Percentiles rank a stretch among this genome's conserved stretches.
These are phyloP conservation scores for Colletotrichum sp. DNA, from an alignment of 2,329 filamentous ascomycete species.

Conservation along the genomic window DNA sequence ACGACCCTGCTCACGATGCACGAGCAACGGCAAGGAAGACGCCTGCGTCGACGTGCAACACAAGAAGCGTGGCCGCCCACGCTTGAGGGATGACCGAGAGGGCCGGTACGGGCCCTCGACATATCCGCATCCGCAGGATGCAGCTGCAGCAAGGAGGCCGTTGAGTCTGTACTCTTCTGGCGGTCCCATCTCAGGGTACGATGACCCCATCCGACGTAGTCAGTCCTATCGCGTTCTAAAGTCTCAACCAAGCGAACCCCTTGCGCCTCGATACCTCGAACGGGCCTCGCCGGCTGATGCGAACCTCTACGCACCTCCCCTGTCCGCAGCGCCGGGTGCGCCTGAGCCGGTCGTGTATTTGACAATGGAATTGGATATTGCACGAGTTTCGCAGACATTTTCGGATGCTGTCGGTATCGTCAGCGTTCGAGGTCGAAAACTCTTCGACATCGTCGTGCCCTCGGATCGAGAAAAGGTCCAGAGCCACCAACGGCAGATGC, in stretches of 20 bases:
- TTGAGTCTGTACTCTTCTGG: conserved; percentile 55
- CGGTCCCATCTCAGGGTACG: conserved; percentile 48
- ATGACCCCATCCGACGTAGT: conserved; percentile 48
- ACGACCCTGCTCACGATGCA: conserved; percentile 78
- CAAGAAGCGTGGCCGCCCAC: conserved; percentile 81
- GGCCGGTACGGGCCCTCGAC: conserved; percentile 59
- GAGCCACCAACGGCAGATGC: conserved; percentile 55
- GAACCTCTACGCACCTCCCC: conserved; percentile 51
- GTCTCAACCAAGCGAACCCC: conserved; percentile 55
- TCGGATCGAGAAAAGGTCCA: conserved; percentile 58
- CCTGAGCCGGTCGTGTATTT: conserved; percentile 63
- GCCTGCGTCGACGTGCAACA: conserved; percentile 84
- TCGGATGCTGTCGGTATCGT: conserved; percentile 57
- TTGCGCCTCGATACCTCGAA: conserved; percentile 55
- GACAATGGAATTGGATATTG: conserved; percentile 62
- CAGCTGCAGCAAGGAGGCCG: conserved; percentile 44
- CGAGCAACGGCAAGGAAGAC: conserved; percentile 80
- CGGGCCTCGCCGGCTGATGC: conserved; percentile 53
- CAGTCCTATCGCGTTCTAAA: conserved; percentile 60
- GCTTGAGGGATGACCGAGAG: conserved; percentile 75
- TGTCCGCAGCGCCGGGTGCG: conserved; percentile 43
- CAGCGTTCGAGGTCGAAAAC: conserved; percentile 50
- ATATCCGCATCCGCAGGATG: conserved; percentile 50
- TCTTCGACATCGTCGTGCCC: conserved; percentile 58
- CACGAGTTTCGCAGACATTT: conserved; percentile 61